Conservation (phyloP, 306 rosid genomes). For the Castanopsis chinensis region DNA sequence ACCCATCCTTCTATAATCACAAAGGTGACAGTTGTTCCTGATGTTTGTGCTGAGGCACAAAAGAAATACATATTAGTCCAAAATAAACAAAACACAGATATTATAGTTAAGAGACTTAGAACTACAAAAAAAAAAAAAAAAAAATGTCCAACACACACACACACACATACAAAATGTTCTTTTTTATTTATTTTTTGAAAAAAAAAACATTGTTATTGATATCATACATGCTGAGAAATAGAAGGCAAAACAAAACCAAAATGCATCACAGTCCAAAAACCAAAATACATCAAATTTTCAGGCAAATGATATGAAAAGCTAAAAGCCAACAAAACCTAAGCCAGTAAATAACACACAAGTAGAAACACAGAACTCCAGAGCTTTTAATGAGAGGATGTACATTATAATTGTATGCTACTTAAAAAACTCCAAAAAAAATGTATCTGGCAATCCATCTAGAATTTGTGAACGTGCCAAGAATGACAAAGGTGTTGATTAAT, state of each 20-base stretch:
- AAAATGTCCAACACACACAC: not conserved
- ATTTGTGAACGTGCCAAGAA: not conserved
- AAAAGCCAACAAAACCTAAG: not conserved
- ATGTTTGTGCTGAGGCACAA: constrained; percentile 62
- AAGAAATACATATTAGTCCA: constrained; percentile 1
- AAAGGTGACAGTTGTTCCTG: constrained; percentile 98
- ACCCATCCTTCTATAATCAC: constrained; percentile 97
- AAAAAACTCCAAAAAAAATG: not conserved
- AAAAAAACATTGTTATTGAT: not conserved
- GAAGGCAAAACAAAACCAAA: not conserved
- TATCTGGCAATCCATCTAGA: not conserved
- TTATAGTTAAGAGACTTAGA: not conserved
- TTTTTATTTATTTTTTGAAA: no score
- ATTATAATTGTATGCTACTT: not conserved
- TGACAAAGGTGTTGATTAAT: not conserved
- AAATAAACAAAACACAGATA: not conserved
- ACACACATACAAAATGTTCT: no score
- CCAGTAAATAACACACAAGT: not conserved
- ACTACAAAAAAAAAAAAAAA: not conserved
- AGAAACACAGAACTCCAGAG: not conserved
- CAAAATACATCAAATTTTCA: not conserved
- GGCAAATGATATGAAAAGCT: not conserved
- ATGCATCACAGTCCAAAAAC: no score
- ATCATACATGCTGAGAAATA: not conserved
- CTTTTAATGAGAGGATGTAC: not conserved